Evolutionary conservation across 1,139 yeast genomes (phyloP), one percentile per base, ranked within the genome.

Genomic region (Diutina siamensis): DNA sequence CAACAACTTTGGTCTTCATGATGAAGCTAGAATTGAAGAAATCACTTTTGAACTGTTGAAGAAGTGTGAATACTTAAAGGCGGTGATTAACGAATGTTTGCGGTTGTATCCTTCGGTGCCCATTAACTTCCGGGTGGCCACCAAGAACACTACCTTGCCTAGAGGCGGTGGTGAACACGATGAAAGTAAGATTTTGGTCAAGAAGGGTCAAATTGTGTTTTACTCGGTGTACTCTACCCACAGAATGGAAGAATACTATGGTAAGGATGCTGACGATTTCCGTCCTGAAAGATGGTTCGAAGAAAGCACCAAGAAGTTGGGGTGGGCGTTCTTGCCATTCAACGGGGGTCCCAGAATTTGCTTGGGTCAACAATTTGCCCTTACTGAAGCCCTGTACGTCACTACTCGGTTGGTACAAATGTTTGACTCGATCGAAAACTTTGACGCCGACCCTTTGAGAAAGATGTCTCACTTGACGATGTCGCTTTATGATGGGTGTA

Each of bases 231-330:
- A 64, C 53, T 56, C 64, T 13, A 65, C 74, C 50, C 83, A 77
- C 53, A 67, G 79, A 51, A 57, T 63, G 48, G 59, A 60, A 44
- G 56, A 57, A 32, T 58, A 60, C 51, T 77, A 72, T 61, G 82
- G 81, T 38, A 61, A 67, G 45, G 68, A 70, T 44, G 71, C 80
- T 1, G 65, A 72, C 42, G 57, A 50, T 12, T 80, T 80, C 55
- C 51, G 53, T 2, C 83, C 85, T 0, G 67, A 61, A 46, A 62
- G 87, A 45, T 80, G 87, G 87, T 61, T 60, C 47, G 68, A 64
- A 50, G 83, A 63, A 40, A 51, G 53, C 34, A 57, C 61, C 35
- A 60, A 57, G 48, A 67, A 63, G 51, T 56, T 63, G 49, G 73
- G 72, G 22, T 76, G 80, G 79, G 73, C 72, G 12, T 75, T 61